phyloP scores from a whole-genome alignment of 2,329 filamentous ascomycete species.

The Fusarium pininemorale region DNA sequence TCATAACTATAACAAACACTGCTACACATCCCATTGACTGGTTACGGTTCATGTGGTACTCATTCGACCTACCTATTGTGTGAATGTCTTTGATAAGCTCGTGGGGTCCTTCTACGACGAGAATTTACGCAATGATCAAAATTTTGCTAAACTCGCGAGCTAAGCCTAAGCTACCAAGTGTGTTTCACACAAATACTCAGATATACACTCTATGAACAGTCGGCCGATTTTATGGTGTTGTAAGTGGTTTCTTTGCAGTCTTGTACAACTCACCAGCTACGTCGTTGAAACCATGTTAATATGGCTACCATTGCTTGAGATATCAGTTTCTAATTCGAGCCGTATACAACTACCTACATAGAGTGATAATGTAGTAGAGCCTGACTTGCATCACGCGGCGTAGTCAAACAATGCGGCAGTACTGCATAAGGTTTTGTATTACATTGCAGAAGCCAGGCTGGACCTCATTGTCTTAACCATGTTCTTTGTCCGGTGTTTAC shows the following conservation, averaged over 20 bases:
- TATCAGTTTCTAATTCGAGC: background rate
- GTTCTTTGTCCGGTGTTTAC: background rate
- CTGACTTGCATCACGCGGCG: constrained; percentile 71
- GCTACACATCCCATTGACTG: background rate
- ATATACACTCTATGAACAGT: background rate
- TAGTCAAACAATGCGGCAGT: constrained; percentile 65
- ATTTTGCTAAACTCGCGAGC: background rate
- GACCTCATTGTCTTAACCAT: too few relatives aligned
- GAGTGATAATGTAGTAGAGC: constrained; percentile 66
- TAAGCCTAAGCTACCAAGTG: background rate
- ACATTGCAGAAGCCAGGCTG: background rate
- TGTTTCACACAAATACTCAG: background rate
- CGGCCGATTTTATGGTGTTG: background rate
- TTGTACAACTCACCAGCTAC: background rate
- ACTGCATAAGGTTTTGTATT: constrained; percentile 28
- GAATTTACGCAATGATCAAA: constrained; percentile 39
- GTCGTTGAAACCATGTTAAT: background rate
- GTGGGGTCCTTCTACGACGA: constrained; percentile 21
- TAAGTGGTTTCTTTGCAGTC: background rate
- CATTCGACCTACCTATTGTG: background rate
- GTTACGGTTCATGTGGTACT: too few relatives aligned
- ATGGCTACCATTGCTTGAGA: background rate
- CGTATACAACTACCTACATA: background rate
- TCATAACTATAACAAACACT: background rate
- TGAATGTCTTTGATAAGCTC: background rate